Base-by-base conservation (phyloP, 768 basidiomycete species). In the Lentinula lateritia region DNA sequence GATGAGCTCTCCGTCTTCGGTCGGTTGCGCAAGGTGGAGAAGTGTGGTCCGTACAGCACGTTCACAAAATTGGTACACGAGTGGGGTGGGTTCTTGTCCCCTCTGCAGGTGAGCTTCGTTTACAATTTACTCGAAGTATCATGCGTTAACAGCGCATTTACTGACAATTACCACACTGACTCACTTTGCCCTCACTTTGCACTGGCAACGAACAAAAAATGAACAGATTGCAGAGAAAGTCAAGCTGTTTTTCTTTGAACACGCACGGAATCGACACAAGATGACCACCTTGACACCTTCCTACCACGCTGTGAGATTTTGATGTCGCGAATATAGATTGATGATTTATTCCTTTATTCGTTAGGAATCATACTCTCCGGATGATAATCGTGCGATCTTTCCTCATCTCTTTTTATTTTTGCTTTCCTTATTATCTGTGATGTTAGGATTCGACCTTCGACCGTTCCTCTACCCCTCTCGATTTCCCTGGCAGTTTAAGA, bases 21-120 rank as follows among this genome's bases (percentile, higher is more conserved):
- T 28, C 81, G 95, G 34, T 80, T 99, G 28, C 86, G 97, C 57
- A 98, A 99, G 75, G 84, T 96, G 43, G 95, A 97, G 68, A 98
- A 98, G 76, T 95, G 93, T 71, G 97, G 97, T 2, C 96, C 97
- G 2, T 98, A 95, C 75, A 92, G 92, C 78, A 98, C 90, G 79
- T 99, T 96, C 71, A 95, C 93, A 38, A 98, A 98, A 75, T 80
- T 99, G 45, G 80, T 94, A 1, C 90, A 93, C 66, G 92, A 97
- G 72, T 98, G 97, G 97, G 94, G 95, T 0, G 81, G 83, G 5
- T 80, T 83, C 67, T 73, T 98, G 62, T 94, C 93, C 13, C 97
- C 96, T 5, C 63, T 76, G 5, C 88, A 97, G 80, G 95, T 93
- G 62, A 34, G 76, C 69, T 35, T 20, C 34, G 41, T 57, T 9